Conservation (phyloP, 495 filamentous ascomycete species). For the Venustampulla echinocandica region DNA sequence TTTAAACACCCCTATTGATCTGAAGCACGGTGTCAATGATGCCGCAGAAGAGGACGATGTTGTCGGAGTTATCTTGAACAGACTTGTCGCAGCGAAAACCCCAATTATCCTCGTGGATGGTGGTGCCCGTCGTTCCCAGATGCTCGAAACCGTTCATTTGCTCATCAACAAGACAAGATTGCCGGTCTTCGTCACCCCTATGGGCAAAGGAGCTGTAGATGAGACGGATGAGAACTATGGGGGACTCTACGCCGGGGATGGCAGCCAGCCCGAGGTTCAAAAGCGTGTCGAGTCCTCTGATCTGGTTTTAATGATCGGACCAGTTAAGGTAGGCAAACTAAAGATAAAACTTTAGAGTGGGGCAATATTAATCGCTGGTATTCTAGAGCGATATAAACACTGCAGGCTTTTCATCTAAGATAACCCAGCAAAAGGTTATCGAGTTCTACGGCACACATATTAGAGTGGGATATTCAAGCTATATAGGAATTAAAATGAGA, state of each 20-base stretch:
- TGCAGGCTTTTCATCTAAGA: constrained; percentile 79
- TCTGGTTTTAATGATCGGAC: constrained; percentile 72
- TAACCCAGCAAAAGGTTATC: constrained; percentile 73
- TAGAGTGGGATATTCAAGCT: constrained; percentile 73
- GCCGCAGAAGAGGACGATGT: constrained; percentile 73
- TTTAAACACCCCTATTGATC: constrained; percentile 62
- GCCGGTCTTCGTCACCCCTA: constrained; percentile 80
- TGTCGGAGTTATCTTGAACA: constrained; percentile 68
- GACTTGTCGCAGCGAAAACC: constrained; percentile 64
- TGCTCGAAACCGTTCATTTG: constrained; percentile 64
- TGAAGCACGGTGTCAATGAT: constrained; percentile 55
- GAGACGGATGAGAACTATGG: constrained; percentile 69
- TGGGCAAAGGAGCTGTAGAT: constrained; percentile 85
- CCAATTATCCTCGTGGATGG: constrained; percentile 84
- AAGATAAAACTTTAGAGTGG: not conserved
- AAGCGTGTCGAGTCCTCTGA: constrained; percentile 73
- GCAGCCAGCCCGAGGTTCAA: constrained; percentile 58
- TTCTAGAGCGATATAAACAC: constrained; percentile 74
- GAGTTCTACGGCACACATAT: constrained; percentile 78
- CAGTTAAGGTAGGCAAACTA: constrained; percentile 40
- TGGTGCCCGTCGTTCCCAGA: constrained; percentile 76
- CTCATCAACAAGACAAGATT: constrained; percentile 69
- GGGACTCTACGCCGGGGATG: constrained; percentile 80
- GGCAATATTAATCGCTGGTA: constrained; percentile 1
- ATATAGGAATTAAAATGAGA: constrained; percentile 76